Base-by-base conservation (phyloP, 768 basidiomycete genomes). In the Pleurotus eryngii region DNA sequence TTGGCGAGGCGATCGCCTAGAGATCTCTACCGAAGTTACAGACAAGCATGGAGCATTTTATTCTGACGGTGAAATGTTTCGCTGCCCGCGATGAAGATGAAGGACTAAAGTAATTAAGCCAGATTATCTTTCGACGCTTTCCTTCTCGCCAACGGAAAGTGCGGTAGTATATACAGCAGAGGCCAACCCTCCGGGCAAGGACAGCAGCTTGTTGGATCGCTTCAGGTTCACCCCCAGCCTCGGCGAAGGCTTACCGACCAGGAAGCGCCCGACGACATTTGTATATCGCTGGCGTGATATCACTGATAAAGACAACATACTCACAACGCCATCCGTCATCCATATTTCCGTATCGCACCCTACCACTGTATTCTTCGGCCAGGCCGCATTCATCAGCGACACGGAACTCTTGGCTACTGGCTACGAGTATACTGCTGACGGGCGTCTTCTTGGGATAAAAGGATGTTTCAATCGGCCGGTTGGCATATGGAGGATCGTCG, bases 141-240 rank as follows among this genome's bases (percentile, higher is more conserved):
- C 76, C 0, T 89, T 89, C 66, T 77, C 81, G 3, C 76, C 78
- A 0, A 74, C 79, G 2, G 82, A 85, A 57, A 67, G 71, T 2
- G 74, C 78, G 0, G 61, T 89, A 8, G 61, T 87, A 12, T 90
- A 89, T 59, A 75, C 77, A 3, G 88, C 87, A 2, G 88, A 89
- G 63, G 75, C 68, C 0, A 83, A 81, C 14, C 60, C 56, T 8
- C 70, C 70, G 3, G 55, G 64, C n/a, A 61, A 65, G 24, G 30
- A 59, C 17, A 5, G 46, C 42, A 68, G 59, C 8, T 57, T 68
- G 12, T 57, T 65, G 1, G 71, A 75, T 60, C 70, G 80, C 55
- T 88, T 83, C 60, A 70, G 74, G 22, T 90, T 79, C 65, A 71
- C 63, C 1, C 86, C 87, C 4, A 74, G 79, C 46, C 82, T 87